These are phyloP conservation scores for Phaseolus coccineus DNA, from an alignment of 331 rosid species.

Conservation along the genomic window DNA sequence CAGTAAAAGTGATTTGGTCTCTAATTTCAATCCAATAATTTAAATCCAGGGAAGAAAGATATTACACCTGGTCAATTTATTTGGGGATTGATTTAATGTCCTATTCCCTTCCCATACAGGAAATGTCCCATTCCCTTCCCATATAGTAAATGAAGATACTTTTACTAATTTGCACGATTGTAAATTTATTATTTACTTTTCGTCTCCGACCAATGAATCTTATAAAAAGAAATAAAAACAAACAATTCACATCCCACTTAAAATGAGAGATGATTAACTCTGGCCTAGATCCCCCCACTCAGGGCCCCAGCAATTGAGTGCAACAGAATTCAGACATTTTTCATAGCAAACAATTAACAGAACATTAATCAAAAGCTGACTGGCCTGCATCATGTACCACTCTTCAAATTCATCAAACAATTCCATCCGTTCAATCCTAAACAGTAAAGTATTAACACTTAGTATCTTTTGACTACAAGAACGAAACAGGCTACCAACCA, in stretches of 20 bases:
- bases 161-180: background rate
- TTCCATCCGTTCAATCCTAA: slow-evolving; percentile 95
- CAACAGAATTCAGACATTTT: slow-evolving; percentile 34
- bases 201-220: background rate
- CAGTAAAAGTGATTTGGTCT: slow-evolving; percentile 4
- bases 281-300: slow-evolving; percentile 30
- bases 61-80: slow-evolving; percentile 18
- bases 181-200: slow-evolving; percentile 17
- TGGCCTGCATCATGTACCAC: slow-evolving; percentile 99
- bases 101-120: too few relatives aligned
- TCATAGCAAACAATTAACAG: slow-evolving; percentile 25
- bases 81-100: background rate
- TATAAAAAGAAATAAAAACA: slow-evolving; percentile 30
- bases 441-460: slow-evolving; percentile 46
- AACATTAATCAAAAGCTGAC: slow-evolving; percentile 45
- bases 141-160: too few relatives aligned
- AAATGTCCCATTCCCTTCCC: too few relatives aligned
- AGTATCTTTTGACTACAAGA: slow-evolving; percentile 45
- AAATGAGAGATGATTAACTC: slow-evolving; percentile 14
- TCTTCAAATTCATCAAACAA: slow-evolving; percentile 97
- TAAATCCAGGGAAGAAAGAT: slow-evolving; percentile 14
- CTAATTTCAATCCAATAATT: background rate
- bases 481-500: slow-evolving; percentile 43
- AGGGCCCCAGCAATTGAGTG: slow-evolving; percentile 36
- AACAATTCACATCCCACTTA: slow-evolving; percentile 14